Evolutionary conservation across 148 eudicot species (phyloP), one percentile per base, ranked within the genome.

Genomic region (Dysphania ambrosioides): DNA sequence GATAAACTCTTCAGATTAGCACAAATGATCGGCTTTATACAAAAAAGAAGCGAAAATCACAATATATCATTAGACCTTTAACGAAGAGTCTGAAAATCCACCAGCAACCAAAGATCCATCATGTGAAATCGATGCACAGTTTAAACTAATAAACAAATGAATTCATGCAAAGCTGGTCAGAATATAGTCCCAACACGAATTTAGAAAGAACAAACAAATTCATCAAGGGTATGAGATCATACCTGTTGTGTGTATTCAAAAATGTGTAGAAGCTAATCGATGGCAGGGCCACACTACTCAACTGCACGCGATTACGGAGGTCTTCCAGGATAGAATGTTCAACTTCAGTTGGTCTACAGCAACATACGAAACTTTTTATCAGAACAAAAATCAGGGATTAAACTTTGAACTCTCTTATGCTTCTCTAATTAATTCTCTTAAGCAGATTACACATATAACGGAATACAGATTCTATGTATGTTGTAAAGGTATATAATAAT

Each of bases 41-140:
- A 9, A 44, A 32, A 61, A n/a, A 40, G 27, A 63, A 70, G 44
- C 24, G 16, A 55, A 6, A 68, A 51, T 32, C 6, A 27, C 62
- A 0, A 29, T 40, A 59, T 26, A 44, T 23, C 30, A 72, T 29
- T 26, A 64, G 35, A 95, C 98, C 97, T 95, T 95, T 60, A 95
- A 73, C 12, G 98, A 92, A 32, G 98, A 95, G 71, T 95, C 98
- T 61, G 97, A 95, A 83, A 92, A 95, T 81, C 98, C 98, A 77
- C 96, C 98, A 86, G 98, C 98, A 85, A 92, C 93, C 84, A 95
- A 75, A 73, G 98, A 92, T 32, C 98, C 98, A 85, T 95, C 98
- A 83, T 83, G 87, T 47, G 98, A 95, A 82, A 95, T 95, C 71
- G 98, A 87, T 38, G 97, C 86, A 82, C 93, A 92, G 75, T 95